Percentiles rank a stretch among this genome's conserved stretches.
phyloP scores from a whole-genome alignment of 495 filamentous ascomycete species.

The Elasticomyces elasticus region DNA sequence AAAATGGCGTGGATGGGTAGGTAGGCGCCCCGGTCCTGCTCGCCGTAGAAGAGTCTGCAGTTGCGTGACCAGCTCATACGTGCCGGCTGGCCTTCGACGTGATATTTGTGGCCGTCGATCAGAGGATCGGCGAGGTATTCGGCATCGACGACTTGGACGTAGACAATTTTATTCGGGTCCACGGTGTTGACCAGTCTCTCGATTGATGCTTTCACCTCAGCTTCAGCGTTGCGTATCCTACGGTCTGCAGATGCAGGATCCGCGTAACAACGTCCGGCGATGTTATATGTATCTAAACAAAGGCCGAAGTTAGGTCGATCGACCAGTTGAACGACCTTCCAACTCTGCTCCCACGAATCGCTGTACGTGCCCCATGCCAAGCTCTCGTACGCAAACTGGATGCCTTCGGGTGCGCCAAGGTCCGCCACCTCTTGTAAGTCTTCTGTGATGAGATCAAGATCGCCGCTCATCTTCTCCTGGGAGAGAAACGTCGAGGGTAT shows the following conservation, averaged over 20 bases:
- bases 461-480: constrained; percentile 45
- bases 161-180: constrained; percentile 62
- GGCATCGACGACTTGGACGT: constrained; percentile 70
- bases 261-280: constrained; percentile 62
- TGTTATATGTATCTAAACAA: constrained; percentile 76
- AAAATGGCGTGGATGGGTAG: constrained; percentile 57
- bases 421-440: constrained; percentile 61
- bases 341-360: constrained; percentile 62
- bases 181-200: constrained; percentile 45
- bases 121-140: constrained; percentile 53
- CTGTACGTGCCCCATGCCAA: constrained; percentile 65
- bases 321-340: constrained; percentile 56
- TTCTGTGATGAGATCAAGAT: constrained; percentile 47
- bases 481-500: constrained; percentile 65
- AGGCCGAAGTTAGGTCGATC: constrained; percentile 65
- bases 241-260: constrained; percentile 52
- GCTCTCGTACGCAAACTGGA: constrained; percentile 69
- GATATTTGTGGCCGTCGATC: constrained; percentile 51
- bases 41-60: constrained; percentile 64
- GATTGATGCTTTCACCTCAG: constrained; percentile 48
- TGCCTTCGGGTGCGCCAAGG: constrained; percentile 47
- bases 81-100: constrained; percentile 50
- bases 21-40: constrained; percentile 60
- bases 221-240: constrained; percentile 47
- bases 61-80: constrained; percentile 79